Evolutionary conservation across 768 basidiomycete species (phyloP), one percentile per base, ranked within the genome.

Genomic region (Rickenella mellea): DNA sequence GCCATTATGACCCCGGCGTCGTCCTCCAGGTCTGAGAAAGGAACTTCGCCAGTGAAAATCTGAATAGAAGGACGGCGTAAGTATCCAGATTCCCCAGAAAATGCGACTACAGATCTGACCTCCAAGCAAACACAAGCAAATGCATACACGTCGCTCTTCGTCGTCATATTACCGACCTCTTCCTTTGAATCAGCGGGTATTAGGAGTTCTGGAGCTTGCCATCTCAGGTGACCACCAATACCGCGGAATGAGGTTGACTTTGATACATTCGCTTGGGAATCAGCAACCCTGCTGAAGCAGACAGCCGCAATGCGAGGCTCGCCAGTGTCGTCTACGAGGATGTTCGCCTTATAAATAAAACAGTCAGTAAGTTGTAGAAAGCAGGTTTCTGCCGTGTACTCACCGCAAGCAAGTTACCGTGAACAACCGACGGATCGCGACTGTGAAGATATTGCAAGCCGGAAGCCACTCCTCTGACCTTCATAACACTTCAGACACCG

Each of bases 341-440:
- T 29, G 32, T 42, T 42, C 11, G n/a, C 17, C 40, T n/a, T 42
- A 14, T 33, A 14, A 19, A 20, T 24, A 40, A 10, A 24, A 21
- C 9, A 8, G 39, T 40, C 7, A 24, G 12, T 22, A n/a, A 39
- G 9, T 2, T 22, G n/a, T 29, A 25, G 19, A 9, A 29, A 11
- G 24, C 3, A 29, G 15, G 10, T 15, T 10, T 3, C 11, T 36
- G 17, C 30, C 17, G 4, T 29, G n/a, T 11, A 17, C 40, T 42
- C 31, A 42, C 40, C 40, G 40, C 40, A 11, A 25, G 40, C 11
- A 42, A 30, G 21, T 42, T 24, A 9, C 40, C 40, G 17, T 42
- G 40, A 29, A 30, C 31, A n/a, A 42, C 31, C 12, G n/a, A 29
- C 7, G 39, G 39, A 12, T 40, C 39, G n/a, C 31, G 24, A 12